phyloP scores from a whole-genome alignment of 805 yeast genomes.

The Allodekkera sacchari region DNA sequence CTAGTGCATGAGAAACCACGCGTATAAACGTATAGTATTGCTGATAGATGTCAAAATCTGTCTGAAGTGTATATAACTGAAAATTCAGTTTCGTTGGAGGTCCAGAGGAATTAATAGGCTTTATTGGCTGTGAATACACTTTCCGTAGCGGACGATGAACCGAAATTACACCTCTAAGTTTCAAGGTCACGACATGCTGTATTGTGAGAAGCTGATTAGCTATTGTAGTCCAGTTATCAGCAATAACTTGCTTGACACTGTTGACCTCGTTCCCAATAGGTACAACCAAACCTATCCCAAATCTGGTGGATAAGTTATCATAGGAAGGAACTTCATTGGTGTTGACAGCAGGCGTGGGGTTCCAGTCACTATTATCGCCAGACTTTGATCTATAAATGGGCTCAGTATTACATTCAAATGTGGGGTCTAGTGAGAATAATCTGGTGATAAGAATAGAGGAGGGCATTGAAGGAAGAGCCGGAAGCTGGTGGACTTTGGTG shows the following conservation, averaged over 20 bases:
- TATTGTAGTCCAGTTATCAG: constrained; percentile 43
- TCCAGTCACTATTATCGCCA: constrained; percentile 26
- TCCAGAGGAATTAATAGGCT: constrained; percentile 3
- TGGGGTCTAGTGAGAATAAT: constrained; percentile 28
- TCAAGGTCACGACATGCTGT: constrained; percentile 32
- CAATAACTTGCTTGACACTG: constrained; percentile 30
- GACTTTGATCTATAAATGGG: constrained; percentile 1
- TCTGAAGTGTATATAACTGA: constrained; percentile 30
- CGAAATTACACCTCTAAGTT: too few relatives aligned
- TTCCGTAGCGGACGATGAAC: too few relatives aligned
- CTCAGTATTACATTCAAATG: constrained; percentile 9
- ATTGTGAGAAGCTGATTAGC: constrained; percentile 30
- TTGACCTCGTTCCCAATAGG: constrained; percentile 29
- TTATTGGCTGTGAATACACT: constrained; percentile 11
- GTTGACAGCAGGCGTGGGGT: constrained; percentile 31
- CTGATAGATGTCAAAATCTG: constrained; percentile 34
- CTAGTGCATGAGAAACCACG: constrained; percentile 30
- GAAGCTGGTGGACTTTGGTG: constrained; percentile 41
- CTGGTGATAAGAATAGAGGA: constrained; percentile 37
- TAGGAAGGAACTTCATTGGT: constrained; percentile 15
- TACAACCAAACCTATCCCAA: constrained; percentile 40
- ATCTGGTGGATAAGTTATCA: constrained; percentile 22
- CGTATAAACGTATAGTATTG: constrained; percentile 30
- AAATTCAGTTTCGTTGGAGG: constrained; percentile 26
- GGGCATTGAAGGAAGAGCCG: constrained; percentile 30